Evolutionary conservation across 2,329 filamentous ascomycete genomes (phyloP), one percentile per base, ranked within the genome.

Genomic region (Orbilia ellipsospora): DNA sequence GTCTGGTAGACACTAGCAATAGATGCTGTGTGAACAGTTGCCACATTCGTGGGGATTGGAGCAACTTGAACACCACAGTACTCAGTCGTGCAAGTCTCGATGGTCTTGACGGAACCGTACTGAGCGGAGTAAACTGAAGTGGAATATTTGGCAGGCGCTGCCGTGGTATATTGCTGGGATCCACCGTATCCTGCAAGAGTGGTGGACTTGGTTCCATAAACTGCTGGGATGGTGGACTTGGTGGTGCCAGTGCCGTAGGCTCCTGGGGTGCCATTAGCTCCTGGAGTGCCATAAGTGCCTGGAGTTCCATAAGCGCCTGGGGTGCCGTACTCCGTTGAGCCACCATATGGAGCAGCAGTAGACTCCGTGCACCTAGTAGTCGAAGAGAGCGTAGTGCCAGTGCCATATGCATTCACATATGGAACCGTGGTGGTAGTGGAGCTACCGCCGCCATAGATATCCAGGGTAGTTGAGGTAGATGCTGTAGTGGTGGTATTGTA

Each of bases 11-110:
- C 42, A n/a, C 40, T 68, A 18, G 23, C 26, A 16, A 28, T 62
- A n/a, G 8, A 40, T 6, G 57, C n/a, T 15, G 4, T 42, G 18
- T 65, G 52, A 44, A 68, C 23, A 12, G 59, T 69, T 0, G 51
- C 44, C 15, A 65, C 45, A 7, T 56, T 57, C 16, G 64, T 69
- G 7, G 59, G 57, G 6, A 69, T 42, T 10, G 10, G n/a, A 23
- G 52, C 44, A 55, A 62, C 31, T 6, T 60, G 48, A 15, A 42
- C 10, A 8, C 55, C 64, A n/a, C 72, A 75, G 23, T 64, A 75
- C 18, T 64, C 18, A 15, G 52, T 75, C 1, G 64, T 69, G 44
- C 72, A 75, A 31, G 64, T 69, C 26, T 75, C 51, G 28, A 69
- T 65, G 5, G 72, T 75, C 52, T 56, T 69, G 5, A 75, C 59